A percentile compares a stretch with the other conserved stretches of the same genome.
Conservation (phyloP, 805 yeast genomes). For the Yamadazyma ubonensis region DNA sequence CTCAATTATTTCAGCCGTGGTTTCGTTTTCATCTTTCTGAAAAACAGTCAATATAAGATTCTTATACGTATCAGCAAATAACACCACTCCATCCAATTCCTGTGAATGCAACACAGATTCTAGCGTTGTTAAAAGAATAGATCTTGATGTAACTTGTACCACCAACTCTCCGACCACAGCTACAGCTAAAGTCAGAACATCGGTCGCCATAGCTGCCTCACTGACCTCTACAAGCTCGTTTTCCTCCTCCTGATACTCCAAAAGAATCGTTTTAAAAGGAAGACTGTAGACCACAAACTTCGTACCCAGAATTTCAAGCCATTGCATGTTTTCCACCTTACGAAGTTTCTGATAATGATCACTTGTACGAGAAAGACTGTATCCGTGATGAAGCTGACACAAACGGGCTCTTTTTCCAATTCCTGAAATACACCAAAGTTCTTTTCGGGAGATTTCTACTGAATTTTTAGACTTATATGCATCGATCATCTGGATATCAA, state of each 20-base stretch:
- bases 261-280: slow-evolving; percentile 37
- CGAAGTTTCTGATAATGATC: slow-evolving; percentile 30
- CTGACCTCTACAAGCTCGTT: slow-evolving; percentile 27
- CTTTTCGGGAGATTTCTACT: slow-evolving; percentile 27
- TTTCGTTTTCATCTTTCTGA: not conserved
- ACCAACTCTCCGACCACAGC: slow-evolving; percentile 15
- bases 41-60: not conserved
- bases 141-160: slow-evolving; percentile 27
- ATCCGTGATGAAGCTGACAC: slow-evolving; percentile 34
- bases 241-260: slow-evolving; percentile 27
- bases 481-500: slow-evolving; percentile 40
- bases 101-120: slow-evolving; percentile 1
- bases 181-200: slow-evolving; percentile 19
- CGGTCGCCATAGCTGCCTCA: slow-evolving; percentile 15
- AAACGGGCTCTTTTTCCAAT: slow-evolving; percentile 32
- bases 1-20: slow-evolving; percentile 2
- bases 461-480: slow-evolving; percentile 20
- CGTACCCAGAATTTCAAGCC: slow-evolving; percentile 18
- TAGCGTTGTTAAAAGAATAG: slow-evolving; percentile 11
- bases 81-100: not conserved
- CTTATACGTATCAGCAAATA: slow-evolving; percentile 4
- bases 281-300: slow-evolving; percentile 34
- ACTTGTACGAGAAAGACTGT: slow-evolving; percentile 24
- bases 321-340: slow-evolving; percentile 24
- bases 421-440: slow-evolving; percentile 45